Evolutionary conservation across 352 stramenopile species (phyloP), one percentile per base, ranked within the genome.

Genomic region (Pythium pectinolyticum): DNA sequence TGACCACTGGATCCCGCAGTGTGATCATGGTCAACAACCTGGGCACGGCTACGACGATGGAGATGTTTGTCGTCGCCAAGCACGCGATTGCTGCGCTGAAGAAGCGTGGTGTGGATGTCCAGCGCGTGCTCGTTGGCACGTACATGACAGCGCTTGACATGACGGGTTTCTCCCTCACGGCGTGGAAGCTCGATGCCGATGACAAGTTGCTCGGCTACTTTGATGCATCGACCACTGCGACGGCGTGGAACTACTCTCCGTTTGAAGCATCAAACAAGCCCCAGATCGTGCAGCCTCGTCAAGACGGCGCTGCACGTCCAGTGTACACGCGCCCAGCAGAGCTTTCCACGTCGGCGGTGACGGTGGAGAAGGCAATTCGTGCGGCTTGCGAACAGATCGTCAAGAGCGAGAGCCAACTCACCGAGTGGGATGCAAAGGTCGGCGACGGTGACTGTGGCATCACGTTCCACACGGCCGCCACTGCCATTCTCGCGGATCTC

Each of bases 81-180:
- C 83, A 88, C 52, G 84, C 83, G 6, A 67, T 94, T 14, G 61
- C 90, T 34, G 73, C 77, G 32, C 77, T 97, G 10, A 64, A 76
- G 67, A 66, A 61, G 43, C 69, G 77, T 46, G 76, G 79, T 9
- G 82, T 96, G 35, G 78, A 82, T 24, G 89, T 96, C 0, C 83
- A 90, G 57, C 84, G 96, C 43, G 69, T 98, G 11, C 75, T 98
- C 37, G 93, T 98, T 11, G 97, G 96, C 7, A 81, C 82, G 12
- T 98, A 97, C 73, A 99, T 99, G 96, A 99, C 96, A 7, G 93
- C 92, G 31, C 89, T 99, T 54, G 93, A 99, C 73, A 99, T 99
- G 96, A 84, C 88, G 35, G 97, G 97, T 12, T 95, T 98, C 31
- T 98, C 88, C 37, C 70, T 99, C 6, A 90, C 86, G 24, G 60